Conservation (phyloP, 2,329 filamentous ascomycete genomes). For the Trichoderma sp. region DNA sequence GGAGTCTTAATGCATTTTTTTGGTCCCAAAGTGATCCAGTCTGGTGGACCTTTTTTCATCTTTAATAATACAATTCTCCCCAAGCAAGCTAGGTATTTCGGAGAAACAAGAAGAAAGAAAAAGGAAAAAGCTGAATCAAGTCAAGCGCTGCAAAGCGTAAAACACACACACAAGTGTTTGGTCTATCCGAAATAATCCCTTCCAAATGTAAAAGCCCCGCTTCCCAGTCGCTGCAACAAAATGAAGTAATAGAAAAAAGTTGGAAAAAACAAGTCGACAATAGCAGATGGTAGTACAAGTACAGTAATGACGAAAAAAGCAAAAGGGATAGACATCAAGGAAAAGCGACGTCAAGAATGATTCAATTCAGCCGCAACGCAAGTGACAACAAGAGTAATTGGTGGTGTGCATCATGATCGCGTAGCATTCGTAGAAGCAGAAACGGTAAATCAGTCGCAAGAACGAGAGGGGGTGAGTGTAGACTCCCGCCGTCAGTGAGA, state of each 20-base stretch:
- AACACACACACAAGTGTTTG: neutral
- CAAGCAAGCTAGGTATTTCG: neutral
- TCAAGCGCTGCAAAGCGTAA: conserved; percentile 1
- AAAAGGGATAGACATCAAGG: neutral
- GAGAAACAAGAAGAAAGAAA: neutral
- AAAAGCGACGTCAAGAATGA: neutral
- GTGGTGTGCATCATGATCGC: conserved; percentile 26
- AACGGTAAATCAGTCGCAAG: neutral
- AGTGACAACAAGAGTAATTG: neutral
- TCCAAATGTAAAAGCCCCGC: neutral
- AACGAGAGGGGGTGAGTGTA: conserved; percentile 10
- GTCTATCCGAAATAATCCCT: conserved; percentile 6
- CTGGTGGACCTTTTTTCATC: conserved; percentile 17
- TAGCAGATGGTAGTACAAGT: neutral
- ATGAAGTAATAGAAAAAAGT: conserved; percentile 3
- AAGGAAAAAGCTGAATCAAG: neutral
- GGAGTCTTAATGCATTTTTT: neutral
- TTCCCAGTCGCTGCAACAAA: conserved; percentile 12
- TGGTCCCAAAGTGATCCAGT: conserved; percentile 16
- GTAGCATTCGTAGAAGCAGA: conserved; percentile 9
- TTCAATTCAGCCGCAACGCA: conserved; percentile 7
- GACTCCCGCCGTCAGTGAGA: neutral
- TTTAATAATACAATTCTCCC: conserved; percentile 20
- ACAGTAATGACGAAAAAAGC: conserved; percentile 19
- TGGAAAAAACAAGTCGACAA: neutral